Base-by-base conservation (phyloP, 192 early-diverging fungal genomes). In the Mortierella hygrophila region DNA sequence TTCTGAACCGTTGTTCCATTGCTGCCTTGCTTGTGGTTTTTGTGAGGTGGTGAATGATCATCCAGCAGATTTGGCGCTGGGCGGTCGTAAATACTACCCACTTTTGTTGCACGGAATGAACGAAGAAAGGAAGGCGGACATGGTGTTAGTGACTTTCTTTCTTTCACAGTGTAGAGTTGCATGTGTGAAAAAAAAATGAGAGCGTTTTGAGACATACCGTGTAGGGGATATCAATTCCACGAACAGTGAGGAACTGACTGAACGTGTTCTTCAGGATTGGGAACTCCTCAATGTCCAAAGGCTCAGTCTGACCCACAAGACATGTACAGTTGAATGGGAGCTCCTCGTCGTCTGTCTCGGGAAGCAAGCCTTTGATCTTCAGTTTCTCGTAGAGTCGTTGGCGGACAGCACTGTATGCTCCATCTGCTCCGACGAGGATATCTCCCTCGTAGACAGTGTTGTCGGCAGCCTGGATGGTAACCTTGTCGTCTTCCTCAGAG, bases 361-460 rank as follows among this genome's bases (percentile, higher is more conserved):
- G 75, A 11, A 76, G 41, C 3, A n/a, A 10, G 0, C 75, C 75
- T 5, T 63, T 21, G 18, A 18, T 26, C 9, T 78, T 68, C 6
- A 78, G 60, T 21, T 70, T 40, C 23, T 68, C 69, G 47, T 78
- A 78, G 8, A 78, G 2, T 7, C 63, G 32, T 20, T 78, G 65
- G 6, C 76, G 68, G 5, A 70, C 47, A 1, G 63, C 68, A 11
- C 63, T 68, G 47, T 78, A 78, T 6, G 76, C 76, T 13, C 76
- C 76, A 70, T 78, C 76, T 1, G 76, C 76, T 6, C 76, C 76
- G 9, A 78, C 54, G 4, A 78, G 44, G 35, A 78, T 54, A n/a
- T 78, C 76, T 20, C 76, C 63, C n/a, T 78, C 37, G 29, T 70
- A 78, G 20, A 18, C 13, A 6, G 42, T 68, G 20, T 70, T 78